These are phyloP conservation scores for Pichia sp. DNA, from an alignment of 1,139 yeast species.

Conservation along the genomic window DNA sequence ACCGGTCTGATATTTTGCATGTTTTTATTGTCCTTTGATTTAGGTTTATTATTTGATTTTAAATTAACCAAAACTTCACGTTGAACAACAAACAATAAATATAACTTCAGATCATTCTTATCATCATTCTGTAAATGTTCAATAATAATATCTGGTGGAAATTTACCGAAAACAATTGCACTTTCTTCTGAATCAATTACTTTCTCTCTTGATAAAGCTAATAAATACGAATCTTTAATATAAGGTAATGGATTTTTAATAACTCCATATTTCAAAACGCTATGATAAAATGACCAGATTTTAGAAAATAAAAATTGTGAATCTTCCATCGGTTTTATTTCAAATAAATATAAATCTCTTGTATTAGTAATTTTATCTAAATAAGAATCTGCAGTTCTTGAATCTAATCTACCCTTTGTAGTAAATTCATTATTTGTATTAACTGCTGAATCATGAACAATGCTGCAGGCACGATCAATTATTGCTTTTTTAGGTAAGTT, in stretches of 20 bases:
- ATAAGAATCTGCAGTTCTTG: constrained; percentile 50
- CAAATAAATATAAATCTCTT: constrained; percentile 47
- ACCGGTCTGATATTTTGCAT: no score
- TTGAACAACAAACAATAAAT: constrained; percentile 17
- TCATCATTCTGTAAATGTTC: constrained; percentile 5
- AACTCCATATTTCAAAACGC: constrained; percentile 41
- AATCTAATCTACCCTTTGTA: constrained; percentile 60
- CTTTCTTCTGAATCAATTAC: constrained; percentile 13
- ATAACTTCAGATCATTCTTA: constrained; percentile 11
- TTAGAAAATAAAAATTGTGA: constrained; percentile 34
- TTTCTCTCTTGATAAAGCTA: constrained; percentile 35
- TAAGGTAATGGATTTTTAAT: constrained; percentile 42
- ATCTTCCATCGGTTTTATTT: constrained; percentile 30
- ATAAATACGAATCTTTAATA: constrained; percentile 62
- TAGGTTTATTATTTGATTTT: no score
- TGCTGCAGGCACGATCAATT: constrained; percentile 19
- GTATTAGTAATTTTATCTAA: constrained; percentile 42
- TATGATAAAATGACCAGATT: constrained; percentile 41
- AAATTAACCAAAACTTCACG: no score
- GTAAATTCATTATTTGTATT: constrained; percentile 29
- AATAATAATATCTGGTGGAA: constrained; percentile 10
- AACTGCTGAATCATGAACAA: constrained; percentile 30
- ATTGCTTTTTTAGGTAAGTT: constrained; percentile 25
- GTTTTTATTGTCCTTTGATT: no score
- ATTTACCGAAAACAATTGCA: constrained; percentile 11